Evolutionary conservation across 2,329 filamentous ascomycete species (phyloP), one percentile per base, ranked within the genome.

Genomic region (Alternaria sp.): DNA sequence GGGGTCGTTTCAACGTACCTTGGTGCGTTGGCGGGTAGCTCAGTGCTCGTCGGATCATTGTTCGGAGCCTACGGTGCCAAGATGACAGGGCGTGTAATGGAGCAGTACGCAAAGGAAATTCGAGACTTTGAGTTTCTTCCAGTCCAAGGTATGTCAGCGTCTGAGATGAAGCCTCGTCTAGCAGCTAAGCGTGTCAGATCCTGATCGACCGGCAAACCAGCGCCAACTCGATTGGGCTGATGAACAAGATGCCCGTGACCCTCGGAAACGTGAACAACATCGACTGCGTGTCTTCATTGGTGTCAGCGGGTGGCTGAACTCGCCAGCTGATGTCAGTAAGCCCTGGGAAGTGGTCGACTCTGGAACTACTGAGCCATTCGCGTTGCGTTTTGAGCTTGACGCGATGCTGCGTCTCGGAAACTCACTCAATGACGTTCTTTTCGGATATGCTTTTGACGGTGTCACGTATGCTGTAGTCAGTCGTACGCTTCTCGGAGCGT

Each of bases 111-210:
- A 8, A 89, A 88, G 68, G 93, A 97, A 65, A 89, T 97, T 8
- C 87, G 92, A 68, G 93, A 97, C 74, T 96, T 97, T 78, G 92
- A 88, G 1, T 92, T 98, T 68, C 79, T 97, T n/a, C 92, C 92
- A 0, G 81, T 96, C 16, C 84, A 56, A 79, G 88, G 81, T 74
- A 65, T 28, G 54, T 55, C 4, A 30, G 25, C 16, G n/a, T 49
- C 22, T 2, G 25, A 11, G 6, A 22, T 50, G 2, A n/a, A 32
- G 14, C 18, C 11, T 8, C 10, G 5, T 10, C 38, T 49, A 14
- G n/a, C 25, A 22, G 18, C 62, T 66, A 34, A 66, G 2, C 25
- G 18, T 27, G 14, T 5, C 36, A 72, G 71, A 71, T 49, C 71
- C 70, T 8, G 63, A 71, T 45, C 64, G 68, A 5, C 64, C 72